Evolutionary conservation across 2,329 filamentous ascomycete species (phyloP).

Genomic region (Dactylonectria macrodidyma): DNA sequence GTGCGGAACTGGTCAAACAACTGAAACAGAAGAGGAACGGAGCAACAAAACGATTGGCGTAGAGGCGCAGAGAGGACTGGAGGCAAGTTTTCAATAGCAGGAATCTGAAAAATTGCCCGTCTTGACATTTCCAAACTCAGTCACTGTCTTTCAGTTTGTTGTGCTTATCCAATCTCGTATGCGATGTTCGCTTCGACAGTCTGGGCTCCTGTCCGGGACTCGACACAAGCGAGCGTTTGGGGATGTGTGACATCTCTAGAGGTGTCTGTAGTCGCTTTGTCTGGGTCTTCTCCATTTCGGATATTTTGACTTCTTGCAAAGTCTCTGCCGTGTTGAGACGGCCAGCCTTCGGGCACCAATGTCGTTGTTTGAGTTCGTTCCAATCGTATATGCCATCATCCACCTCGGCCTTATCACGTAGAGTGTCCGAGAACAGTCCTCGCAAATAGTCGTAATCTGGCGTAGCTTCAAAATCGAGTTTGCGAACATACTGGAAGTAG

Average conservation of each 20-base stretch:
- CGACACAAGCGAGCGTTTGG: not conserved
- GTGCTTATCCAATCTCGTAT: not conserved
- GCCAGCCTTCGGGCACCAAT: not conserved
- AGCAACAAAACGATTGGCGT: not conserved
- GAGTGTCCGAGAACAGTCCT: not conserved
- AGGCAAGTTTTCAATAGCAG: not conserved
- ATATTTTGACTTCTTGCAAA: not conserved
- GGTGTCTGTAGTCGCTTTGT: not conserved
- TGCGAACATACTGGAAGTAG: not conserved
- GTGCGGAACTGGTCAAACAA: not conserved
- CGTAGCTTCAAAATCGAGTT: not conserved
- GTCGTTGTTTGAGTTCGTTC: not conserved
- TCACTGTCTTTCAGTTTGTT: not conserved
- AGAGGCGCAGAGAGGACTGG: not conserved
- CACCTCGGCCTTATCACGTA: not conserved
- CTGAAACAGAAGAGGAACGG: not conserved
- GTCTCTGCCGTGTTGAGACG: not conserved
- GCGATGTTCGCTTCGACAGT: not conserved
- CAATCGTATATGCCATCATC: not conserved
- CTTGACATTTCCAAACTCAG: not conserved
- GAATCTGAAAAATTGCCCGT: not conserved
- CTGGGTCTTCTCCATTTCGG: not conserved
- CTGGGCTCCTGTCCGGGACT: not conserved
- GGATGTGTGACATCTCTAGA: not conserved
- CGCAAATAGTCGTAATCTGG: not conserved